phyloP scores from a whole-genome alignment of 139 green algal species.

The Nannochloris sp. region DNA sequence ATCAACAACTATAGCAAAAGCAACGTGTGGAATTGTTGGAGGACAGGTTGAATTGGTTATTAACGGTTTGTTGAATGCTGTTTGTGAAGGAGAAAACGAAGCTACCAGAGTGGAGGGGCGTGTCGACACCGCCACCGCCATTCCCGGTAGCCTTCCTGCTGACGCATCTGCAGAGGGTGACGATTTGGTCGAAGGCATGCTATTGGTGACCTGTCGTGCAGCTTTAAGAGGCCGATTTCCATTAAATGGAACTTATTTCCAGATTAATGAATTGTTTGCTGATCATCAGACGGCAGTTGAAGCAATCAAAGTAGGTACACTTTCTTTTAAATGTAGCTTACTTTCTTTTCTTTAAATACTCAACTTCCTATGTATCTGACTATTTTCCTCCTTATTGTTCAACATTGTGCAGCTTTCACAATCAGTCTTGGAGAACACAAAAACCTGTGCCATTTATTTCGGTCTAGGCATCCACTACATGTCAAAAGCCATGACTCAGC shows the following conservation, averaged over 20 bases:
- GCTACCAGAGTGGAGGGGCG: no score
- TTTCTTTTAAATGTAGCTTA: not conserved
- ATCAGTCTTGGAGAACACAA: conserved; percentile 3
- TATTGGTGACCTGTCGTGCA: conserved; percentile 46
- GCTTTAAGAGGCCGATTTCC: conserved; percentile 59
- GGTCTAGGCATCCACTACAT: conserved; percentile 40
- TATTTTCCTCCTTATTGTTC: not conserved
- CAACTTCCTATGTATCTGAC: not conserved
- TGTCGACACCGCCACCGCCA: not conserved
- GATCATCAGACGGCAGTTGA: conserved; percentile 22
- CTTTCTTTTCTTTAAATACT: not conserved
- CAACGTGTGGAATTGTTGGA: no score
- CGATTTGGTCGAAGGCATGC: conserved; percentile 19
- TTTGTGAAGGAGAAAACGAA: no score
- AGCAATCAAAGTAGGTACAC: conserved; percentile 4
- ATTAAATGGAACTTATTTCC: conserved; percentile 83
- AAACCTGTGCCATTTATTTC: conserved; percentile 34
- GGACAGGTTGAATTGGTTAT: no score
- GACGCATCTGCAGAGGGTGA: no score
- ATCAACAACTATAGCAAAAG: no score
- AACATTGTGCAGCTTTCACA: conserved; percentile 27
- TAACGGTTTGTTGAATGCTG: no score
- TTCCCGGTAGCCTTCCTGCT: no score
- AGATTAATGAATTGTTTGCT: conserved; percentile 67
- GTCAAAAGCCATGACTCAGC: conserved; percentile 44